phyloP scores from a whole-genome alignment of 257 asterid species.

The Capsicum rhomboideum region DNA sequence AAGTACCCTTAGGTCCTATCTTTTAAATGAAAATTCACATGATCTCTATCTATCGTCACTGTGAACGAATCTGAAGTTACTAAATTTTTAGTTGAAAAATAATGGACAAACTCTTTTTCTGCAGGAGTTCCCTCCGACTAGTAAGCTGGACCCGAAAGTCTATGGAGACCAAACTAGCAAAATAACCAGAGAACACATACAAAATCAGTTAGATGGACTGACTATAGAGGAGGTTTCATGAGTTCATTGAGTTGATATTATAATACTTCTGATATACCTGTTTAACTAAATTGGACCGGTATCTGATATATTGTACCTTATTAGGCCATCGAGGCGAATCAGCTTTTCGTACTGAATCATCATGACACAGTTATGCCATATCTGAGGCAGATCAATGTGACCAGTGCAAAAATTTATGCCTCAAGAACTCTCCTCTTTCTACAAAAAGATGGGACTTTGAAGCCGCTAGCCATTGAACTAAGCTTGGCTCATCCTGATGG shows the following conservation, averaged over 20 bases:
- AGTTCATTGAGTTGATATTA: not conserved
- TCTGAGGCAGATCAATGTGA: constrained; percentile 42
- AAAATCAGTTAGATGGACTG: constrained; percentile 33
- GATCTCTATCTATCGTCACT: not conserved
- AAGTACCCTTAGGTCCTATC: not conserved
- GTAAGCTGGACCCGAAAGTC: constrained; percentile 31
- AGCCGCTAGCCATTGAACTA: constrained; percentile 43
- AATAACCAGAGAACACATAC: constrained; percentile 26
- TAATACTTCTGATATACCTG: not conserved
- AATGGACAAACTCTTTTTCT: not conserved
- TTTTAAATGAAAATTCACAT: not conserved
- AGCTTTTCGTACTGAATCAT: constrained; percentile 40
- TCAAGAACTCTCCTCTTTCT: constrained; percentile 46
- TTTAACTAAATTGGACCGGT: not conserved
- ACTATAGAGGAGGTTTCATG: constrained; percentile 31
- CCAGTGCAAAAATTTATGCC: constrained; percentile 40
- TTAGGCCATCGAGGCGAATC: constrained; percentile 29
- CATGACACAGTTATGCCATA: constrained; percentile 54
- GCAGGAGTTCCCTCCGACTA: constrained; percentile 52
- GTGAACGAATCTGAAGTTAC: not conserved
- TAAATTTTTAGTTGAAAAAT: not conserved
- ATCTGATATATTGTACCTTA: not conserved
- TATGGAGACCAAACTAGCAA: constrained; percentile 44
- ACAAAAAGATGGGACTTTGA: constrained; percentile 32
- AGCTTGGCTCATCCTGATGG: constrained; percentile 45